Evolutionary conservation across 768 basidiomycete genomes (phyloP), one percentile per base, ranked within the genome.

Genomic region (Boletus fagicola): DNA sequence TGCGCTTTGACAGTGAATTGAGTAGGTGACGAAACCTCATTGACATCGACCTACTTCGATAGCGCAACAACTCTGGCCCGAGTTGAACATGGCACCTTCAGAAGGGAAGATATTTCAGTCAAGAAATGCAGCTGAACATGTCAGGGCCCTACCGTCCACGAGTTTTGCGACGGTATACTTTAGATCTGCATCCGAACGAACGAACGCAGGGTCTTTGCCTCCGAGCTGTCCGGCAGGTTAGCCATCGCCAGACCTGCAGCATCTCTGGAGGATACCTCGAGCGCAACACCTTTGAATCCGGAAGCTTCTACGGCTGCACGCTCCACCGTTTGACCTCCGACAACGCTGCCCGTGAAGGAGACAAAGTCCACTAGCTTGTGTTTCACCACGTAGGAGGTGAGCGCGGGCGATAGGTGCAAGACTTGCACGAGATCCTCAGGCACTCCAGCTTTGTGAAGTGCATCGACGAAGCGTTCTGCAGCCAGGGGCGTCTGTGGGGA

Each of bases 121-220:
- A 30, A 44, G 40, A 4, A 10, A 43, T 31, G 44, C 45, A 31
- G 7, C 5, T 10, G 16, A 20, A 18, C n/a, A 36, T n/a, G 2
- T 11, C 28, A 22, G 6, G 36, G 9, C 28, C 20, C 77, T 54
- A 88, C 94, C 96, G 72, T 99, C 97, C 2, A 94, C 94, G 4
- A 98, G 82, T 65, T 98, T 88, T 24, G 83, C 80, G 13, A 85
- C 87, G 0, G 94, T 88, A 65, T 89, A 98, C 12, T 83, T 82
- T 1, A 97, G 66, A 72, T 97, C 85, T 0, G 90, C 93, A 70
- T 98, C 96, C 2, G 82, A 74, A 24, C 94, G 78, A 7, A 99
- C 94, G 67, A 98, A 99, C 2, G 96, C 97, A 3, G 97, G 94
- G 67, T 99, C 97, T 72, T 99, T 98, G 1, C 97, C 97, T 2